Conservation (phyloP, 208 protist species). For the Leishmania arabica region DNA sequence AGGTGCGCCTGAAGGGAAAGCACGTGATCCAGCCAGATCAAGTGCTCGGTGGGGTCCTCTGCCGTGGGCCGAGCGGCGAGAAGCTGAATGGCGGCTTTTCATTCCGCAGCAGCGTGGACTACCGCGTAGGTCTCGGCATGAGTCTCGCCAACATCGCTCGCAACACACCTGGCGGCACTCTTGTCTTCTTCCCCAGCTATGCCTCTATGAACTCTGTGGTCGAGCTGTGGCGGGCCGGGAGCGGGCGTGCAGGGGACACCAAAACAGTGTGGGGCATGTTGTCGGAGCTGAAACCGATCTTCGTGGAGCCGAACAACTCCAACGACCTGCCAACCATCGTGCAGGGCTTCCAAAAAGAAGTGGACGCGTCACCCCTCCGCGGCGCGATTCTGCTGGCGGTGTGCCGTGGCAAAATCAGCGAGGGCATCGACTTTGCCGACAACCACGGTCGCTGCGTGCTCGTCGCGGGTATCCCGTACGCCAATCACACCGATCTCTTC, state of each 20-base stretch:
- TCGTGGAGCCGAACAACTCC: constrained; percentile 79
- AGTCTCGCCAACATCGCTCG: constrained; percentile 87
- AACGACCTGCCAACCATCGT: constrained; percentile 64
- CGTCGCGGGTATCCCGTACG: constrained; percentile 95
- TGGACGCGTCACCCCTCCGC: constrained; percentile 41
- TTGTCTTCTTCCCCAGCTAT: constrained; percentile 98
- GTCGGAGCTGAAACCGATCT: constrained; percentile 79
- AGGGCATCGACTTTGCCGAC: constrained; percentile 98
- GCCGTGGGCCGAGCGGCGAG: constrained; percentile 68
- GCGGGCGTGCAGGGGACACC: constrained; percentile 31
- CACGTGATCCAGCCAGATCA: constrained; percentile 92
- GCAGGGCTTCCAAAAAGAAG: constrained; percentile 68
- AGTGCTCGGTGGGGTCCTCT: constrained; percentile 69
- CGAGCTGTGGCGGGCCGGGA: constrained; percentile 73
- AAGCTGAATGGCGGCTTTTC: constrained; percentile 87
- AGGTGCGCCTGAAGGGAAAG: constrained; percentile 76
- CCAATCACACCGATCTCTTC: constrained; percentile 90
- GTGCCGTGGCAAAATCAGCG: constrained; percentile 97
- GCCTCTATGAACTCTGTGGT: constrained; percentile 72
- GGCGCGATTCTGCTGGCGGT: constrained; percentile 96
- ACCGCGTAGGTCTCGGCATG: constrained; percentile 81
- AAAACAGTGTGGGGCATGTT: constrained; percentile 85
- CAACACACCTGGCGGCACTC: constrained; percentile 93
- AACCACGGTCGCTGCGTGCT: constrained; percentile 94
- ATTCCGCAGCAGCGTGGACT: constrained; percentile 74